phyloP scores from a whole-genome alignment of 2,329 filamentous ascomycete species.

The Helicocarpus griseus region DNA sequence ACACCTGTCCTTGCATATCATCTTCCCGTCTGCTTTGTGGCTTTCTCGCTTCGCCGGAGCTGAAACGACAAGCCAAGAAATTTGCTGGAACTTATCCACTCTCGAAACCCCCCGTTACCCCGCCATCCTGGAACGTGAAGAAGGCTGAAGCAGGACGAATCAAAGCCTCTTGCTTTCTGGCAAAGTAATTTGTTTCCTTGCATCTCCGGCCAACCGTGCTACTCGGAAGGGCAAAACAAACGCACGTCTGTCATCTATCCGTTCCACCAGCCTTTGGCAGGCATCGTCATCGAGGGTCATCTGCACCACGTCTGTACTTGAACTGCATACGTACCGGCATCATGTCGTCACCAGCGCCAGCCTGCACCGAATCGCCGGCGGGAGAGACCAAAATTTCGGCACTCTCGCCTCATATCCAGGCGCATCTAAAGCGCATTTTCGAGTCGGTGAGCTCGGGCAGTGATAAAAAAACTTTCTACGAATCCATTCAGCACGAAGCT shows the following conservation, averaged over 20 bases:
- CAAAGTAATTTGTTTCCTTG: too few species aligned
- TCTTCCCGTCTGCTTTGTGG: not conserved
- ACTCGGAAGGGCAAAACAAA: not conserved
- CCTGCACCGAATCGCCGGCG: not conserved
- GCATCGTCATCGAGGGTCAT: not conserved
- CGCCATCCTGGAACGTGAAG: not conserved
- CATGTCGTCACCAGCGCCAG: not conserved
- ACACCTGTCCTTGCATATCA: not conserved
- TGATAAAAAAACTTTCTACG: slow-evolving; percentile 12
- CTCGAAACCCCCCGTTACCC: not conserved
- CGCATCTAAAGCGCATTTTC: slow-evolving; percentile 28
- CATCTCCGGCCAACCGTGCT: too few species aligned
- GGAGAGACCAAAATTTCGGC: slow-evolving; percentile 3
- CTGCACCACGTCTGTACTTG: not conserved
- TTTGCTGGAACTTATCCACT: not conserved
- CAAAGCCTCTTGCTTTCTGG: too few species aligned
- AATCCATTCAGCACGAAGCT: slow-evolving; percentile 12
- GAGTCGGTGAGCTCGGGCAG: slow-evolving; percentile 16
- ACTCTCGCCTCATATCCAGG: slow-evolving; percentile 25
- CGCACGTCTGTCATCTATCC: too few species aligned
- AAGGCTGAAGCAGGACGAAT: not conserved
- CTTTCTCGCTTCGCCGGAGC: not conserved
- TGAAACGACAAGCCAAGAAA: not conserved
- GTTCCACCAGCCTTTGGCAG: too few species aligned
- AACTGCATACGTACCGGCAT: not conserved